Percentiles rank a stretch among this genome's conserved stretches.
These are phyloP conservation scores for Carex arenaria DNA, from an alignment of 202 grass and related monocot genomes.

Conservation along the genomic window DNA sequence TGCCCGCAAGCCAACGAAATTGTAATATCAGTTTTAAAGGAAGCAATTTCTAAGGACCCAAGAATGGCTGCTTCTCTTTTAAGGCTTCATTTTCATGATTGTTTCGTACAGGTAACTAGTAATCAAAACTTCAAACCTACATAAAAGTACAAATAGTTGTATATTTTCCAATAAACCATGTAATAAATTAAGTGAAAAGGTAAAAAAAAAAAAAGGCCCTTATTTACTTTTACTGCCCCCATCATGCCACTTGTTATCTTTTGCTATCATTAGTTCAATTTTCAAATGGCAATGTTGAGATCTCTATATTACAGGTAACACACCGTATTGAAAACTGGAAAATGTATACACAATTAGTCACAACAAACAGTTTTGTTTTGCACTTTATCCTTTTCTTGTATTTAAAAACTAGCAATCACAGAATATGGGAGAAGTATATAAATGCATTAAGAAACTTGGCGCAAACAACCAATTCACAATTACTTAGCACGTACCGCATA, in stretches of 20 bases:
- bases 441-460: background rate
- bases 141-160: background rate
- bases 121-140: background rate
- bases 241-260: background rate
- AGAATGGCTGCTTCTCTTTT: conserved; percentile 65
- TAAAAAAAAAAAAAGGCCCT: no score
- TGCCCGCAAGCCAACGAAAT: conserved; percentile 74
- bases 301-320: background rate
- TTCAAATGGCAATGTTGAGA: background rate
- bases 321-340: background rate
- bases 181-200: no score
- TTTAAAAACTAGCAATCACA: background rate
- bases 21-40: conserved; percentile 56
- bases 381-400: background rate
- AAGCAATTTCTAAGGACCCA: conserved; percentile 46
- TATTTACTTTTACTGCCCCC: background rate
- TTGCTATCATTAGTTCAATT: background rate
- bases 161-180: background rate
- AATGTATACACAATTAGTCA: background rate
- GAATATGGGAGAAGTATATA: background rate
- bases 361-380: background rate
- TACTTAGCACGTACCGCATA: background rate
- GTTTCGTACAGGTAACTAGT: conserved; percentile 69
- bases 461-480: background rate
- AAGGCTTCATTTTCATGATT: conserved; percentile 73